Conservation (phyloP, 225 moss, liverwort and hornwort species). For the Pleurozium schreberi region DNA sequence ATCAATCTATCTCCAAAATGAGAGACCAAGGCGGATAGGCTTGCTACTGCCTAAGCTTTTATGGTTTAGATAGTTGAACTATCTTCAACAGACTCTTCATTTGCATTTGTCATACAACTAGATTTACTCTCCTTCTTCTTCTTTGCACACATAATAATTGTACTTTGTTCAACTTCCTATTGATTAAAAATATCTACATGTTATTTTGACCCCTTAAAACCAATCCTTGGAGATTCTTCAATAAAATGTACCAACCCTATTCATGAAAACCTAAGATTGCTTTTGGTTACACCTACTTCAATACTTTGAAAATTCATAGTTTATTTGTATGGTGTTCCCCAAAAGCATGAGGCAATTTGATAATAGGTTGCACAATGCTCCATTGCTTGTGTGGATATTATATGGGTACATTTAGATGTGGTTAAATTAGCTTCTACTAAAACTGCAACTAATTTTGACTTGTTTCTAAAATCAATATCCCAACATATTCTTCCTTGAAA, state of each 20-base stretch:
- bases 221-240: not conserved
- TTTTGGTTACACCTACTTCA: not conserved
- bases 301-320: not conserved
- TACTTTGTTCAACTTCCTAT: not conserved
- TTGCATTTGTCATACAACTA: not conserved
- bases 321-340: accelerated
- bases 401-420: accelerated
- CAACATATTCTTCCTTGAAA: not conserved
- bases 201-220: not conserved
- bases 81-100: not conserved
- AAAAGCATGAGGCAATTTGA: not conserved
- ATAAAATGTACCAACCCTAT: not conserved
- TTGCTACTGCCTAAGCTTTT: not conserved
- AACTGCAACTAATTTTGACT: not conserved
- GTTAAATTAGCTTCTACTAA: not conserved
- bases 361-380: too few relatives aligned
- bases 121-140: not conserved
- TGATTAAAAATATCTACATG: not conserved
- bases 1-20: not conserved
- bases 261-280: not conserved
- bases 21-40: not conserved
- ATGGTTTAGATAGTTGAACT: not conserved
- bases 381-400: not conserved
- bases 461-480: not conserved
- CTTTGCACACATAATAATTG: not conserved